A percentile compares a stretch with the other conserved stretches of the same genome.
These are phyloP conservation scores for Rhodotorula sphaerocarpa DNA, from an alignment of 768 basidiomycete genomes.

Conservation along the genomic window DNA sequence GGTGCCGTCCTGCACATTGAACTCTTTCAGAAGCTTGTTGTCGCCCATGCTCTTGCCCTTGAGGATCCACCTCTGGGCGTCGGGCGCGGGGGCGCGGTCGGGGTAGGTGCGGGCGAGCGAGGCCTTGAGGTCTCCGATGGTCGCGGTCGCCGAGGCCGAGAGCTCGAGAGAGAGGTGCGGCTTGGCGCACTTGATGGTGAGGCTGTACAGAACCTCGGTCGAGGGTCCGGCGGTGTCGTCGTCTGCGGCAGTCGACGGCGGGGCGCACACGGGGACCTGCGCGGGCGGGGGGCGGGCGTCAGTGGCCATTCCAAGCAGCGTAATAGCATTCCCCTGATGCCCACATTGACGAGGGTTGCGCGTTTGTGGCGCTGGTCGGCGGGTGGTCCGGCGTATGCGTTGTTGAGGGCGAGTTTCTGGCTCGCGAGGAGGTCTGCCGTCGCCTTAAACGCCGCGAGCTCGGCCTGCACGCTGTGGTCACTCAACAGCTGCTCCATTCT, in stretches of 20 bases:
- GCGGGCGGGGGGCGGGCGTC: not conserved
- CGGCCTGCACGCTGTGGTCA: constrained; percentile 40
- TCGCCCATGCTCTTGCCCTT: constrained; percentile 93
- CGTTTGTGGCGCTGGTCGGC: constrained; percentile 42
- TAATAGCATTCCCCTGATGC: too few species aligned
- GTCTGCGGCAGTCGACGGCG: constrained; percentile 23
- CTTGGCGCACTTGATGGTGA: constrained; percentile 87
- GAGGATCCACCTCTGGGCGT: constrained; percentile 74
- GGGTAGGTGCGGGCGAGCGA: constrained; percentile 55
- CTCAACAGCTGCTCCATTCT: constrained; percentile 39
- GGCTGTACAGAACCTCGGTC: constrained; percentile 37
- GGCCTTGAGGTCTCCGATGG: constrained; percentile 68
- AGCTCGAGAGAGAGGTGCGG: constrained; percentile 70
- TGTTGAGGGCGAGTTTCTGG: constrained; percentile 41
- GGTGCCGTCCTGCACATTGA: constrained; percentile 70
- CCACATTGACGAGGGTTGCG: constrained; percentile 41
- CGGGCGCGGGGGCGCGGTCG: constrained; percentile 65
- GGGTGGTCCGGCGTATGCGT: constrained; percentile 40
- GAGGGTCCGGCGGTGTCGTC: not conserved
- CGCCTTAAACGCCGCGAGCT: constrained; percentile 42
- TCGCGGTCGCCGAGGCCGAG: constrained; percentile 63
- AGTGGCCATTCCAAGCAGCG: too few species aligned
- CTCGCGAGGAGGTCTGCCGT: constrained; percentile 41
- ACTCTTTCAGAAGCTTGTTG: constrained; percentile 80
- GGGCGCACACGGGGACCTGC: constrained; percentile 40